Conservation (phyloP, 2,329 filamentous ascomycete genomes). For the Davidsoniella eucalypti region DNA sequence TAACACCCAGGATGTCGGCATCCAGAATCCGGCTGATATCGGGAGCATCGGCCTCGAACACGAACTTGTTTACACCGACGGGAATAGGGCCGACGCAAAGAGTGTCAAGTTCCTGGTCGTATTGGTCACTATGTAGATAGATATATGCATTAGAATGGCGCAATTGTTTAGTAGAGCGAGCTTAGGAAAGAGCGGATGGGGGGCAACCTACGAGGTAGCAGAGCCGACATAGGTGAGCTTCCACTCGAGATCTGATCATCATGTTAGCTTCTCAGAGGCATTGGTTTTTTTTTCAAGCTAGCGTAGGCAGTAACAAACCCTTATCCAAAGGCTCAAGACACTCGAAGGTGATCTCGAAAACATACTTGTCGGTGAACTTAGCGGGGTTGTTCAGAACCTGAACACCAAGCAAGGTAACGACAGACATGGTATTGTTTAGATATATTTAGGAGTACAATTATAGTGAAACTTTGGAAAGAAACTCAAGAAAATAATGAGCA, state of each 20-base stretch:
- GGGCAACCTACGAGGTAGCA: conserved; percentile 66
- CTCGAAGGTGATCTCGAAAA: conserved; percentile 98
- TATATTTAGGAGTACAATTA: conserved; percentile 1
- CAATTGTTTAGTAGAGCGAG: not conserved
- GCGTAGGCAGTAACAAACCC: conserved; percentile 33
- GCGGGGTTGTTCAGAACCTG: conserved; percentile 96
- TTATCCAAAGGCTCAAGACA: conserved; percentile 90
- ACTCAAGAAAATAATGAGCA: conserved; percentile 4
- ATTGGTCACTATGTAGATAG: conserved; percentile 52
- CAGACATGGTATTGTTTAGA: conserved; percentile 49
- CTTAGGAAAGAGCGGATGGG: conserved; percentile 3
- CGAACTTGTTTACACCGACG: conserved; percentile 94
- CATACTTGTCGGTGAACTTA: conserved; percentile 79
- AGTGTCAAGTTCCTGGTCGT: conserved; percentile 95
- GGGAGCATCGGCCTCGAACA: conserved; percentile 90
- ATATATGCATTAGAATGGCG: not conserved
- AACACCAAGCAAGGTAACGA: conserved; percentile 89
- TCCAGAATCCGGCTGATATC: conserved; percentile 82
- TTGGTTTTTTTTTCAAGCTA: not conserved
- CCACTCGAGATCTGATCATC: conserved; percentile 78
- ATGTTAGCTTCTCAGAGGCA: conserved; percentile 13
- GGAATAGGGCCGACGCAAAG: conserved; percentile 95
- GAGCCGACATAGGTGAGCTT: conserved; percentile 98
- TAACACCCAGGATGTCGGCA: conserved; percentile 90
- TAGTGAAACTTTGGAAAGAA: not conserved